Evolutionary conservation across 2,329 filamentous ascomycete species (phyloP).

Genomic region (Colletotrichum spaethianum): DNA sequence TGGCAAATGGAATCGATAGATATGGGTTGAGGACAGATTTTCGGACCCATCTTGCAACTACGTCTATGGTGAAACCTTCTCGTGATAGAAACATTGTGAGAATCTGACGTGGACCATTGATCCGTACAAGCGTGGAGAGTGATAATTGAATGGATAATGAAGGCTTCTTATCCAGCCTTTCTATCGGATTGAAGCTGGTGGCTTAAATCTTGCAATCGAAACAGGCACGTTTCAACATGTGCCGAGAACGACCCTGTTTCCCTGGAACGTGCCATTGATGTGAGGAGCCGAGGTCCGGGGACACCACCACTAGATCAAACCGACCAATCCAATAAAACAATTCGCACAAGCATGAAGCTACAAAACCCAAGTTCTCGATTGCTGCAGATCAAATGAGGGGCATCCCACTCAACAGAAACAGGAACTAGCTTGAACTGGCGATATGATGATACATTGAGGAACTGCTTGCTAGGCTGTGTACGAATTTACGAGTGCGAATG

Average conservation of each 20-base stretch:
- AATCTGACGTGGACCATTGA: too few species aligned
- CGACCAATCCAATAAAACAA: slow-evolving; percentile 7
- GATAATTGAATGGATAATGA: neutral
- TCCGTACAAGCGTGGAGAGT: fast-evolving
- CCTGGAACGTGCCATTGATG: neutral
- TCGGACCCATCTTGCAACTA: slow-evolving; percentile 39
- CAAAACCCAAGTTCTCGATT: slow-evolving; percentile 4
- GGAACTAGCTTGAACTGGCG: neutral
- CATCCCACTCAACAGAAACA: neutral
- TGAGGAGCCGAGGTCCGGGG: slow-evolving; percentile 21
- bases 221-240: slow-evolving; percentile 32
- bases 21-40: slow-evolving; percentile 44
- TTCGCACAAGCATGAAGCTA: slow-evolving; percentile 9
- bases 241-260: slow-evolving; percentile 9
- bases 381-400: slow-evolving; percentile 20
- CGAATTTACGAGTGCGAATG: slow-evolving; percentile 30
- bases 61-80: slow-evolving; percentile 48
- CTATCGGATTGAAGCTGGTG: neutral
- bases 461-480: neutral
- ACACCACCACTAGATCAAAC: neutral
- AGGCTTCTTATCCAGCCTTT: neutral
- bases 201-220: slow-evolving; percentile 18
- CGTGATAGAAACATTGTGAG: slow-evolving; percentile 27
- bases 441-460: neutral
- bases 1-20: slow-evolving; percentile 41